Conservation (phyloP, 495 filamentous ascomycete species). For the Podospora bellae-mahoneyi region DNA sequence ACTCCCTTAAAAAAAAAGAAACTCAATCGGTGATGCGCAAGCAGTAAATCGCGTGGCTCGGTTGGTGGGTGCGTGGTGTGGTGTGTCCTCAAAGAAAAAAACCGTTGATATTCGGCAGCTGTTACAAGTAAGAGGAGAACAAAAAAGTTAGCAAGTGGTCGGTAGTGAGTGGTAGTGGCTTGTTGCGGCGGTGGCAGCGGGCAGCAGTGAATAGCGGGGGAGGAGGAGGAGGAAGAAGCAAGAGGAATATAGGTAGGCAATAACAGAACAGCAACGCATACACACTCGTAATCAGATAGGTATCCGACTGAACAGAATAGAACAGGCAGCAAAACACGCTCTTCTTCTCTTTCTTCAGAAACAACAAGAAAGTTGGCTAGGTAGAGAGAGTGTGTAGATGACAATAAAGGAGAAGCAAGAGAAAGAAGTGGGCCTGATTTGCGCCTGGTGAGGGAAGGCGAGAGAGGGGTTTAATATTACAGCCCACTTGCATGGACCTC, state of each 20-base stretch:
- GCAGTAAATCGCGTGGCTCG: not conserved
- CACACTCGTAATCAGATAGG: no score
- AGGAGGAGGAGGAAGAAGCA: not conserved
- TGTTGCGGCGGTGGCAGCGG: not conserved
- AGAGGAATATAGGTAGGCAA: not conserved
- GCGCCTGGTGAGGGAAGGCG: slow-evolving; percentile 7
- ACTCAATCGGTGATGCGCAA: not conserved
- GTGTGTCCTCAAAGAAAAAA: not conserved
- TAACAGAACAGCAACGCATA: not conserved
- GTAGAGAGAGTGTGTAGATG: not conserved
- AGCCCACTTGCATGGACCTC: not conserved
- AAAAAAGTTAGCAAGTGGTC: not conserved
- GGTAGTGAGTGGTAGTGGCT: not conserved
- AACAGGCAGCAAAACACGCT: no score
- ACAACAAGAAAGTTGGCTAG: not conserved
- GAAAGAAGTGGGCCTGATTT: slow-evolving; percentile 9
- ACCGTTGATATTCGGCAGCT: not conserved
- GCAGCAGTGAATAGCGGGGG: not conserved
- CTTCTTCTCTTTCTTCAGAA: no score
- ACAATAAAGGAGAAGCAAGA: not conserved
- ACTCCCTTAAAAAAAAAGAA: not conserved
- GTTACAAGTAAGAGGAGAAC: not conserved
- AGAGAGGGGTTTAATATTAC: slow-evolving; percentile 4
- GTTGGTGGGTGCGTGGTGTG: not conserved
- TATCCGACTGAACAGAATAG: not conserved